Percentiles rank a stretch among this genome's conserved stretches.
These are phyloP conservation scores for Phytophthora europaea DNA, from an alignment of 352 stramenopile genomes.

Conservation along the genomic window DNA sequence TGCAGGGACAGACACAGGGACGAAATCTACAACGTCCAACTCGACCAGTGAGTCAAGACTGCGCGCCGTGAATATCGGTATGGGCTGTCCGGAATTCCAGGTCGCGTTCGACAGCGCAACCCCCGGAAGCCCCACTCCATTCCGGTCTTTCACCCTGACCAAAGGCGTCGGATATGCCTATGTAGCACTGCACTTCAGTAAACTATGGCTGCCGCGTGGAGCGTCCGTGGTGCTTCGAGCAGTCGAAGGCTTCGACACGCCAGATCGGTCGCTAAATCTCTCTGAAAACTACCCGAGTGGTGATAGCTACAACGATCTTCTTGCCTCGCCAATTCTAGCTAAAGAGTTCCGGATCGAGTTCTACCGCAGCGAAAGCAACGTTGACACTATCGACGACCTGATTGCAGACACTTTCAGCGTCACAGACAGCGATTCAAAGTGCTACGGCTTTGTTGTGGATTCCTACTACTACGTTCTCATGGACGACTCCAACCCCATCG, in stretches of 20 bases:
- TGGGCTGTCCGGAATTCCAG: slow-evolving; percentile 66
- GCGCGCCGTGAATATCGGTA: slow-evolving; percentile 28
- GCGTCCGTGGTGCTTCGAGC: slow-evolving; percentile 50
- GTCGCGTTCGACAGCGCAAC: slow-evolving; percentile 47
- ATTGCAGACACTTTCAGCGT: slow-evolving; percentile 25
- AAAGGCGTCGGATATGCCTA: slow-evolving; percentile 61
- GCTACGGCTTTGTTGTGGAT: slow-evolving; percentile 63
- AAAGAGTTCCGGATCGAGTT: slow-evolving; percentile 69
- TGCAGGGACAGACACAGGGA: not conserved
- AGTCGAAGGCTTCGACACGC: slow-evolving; percentile 50
- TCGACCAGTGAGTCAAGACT: slow-evolving; percentile 1
- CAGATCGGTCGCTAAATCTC: slow-evolving; percentile 50
- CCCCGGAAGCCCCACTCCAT: slow-evolving; percentile 36
- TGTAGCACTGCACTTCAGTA: slow-evolving; percentile 52
- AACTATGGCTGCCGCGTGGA: slow-evolving; percentile 54
- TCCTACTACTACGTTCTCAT: slow-evolving; percentile 56
- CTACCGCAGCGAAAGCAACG: slow-evolving; percentile 39
- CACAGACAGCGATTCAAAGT: slow-evolving; percentile 35
- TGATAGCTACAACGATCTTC: slow-evolving; percentile 27
- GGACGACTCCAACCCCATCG: slow-evolving; percentile 41
- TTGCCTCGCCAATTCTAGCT: slow-evolving; percentile 43
- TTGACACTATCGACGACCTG: slow-evolving; percentile 7
- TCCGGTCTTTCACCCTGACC: slow-evolving; percentile 56
- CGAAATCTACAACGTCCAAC: not conserved
- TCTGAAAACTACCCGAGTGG: slow-evolving; percentile 44